Percentiles rank a stretch among this genome's conserved stretches.
These are phyloP conservation scores for Saccharum officinarum DNA, from an alignment of 176 grass and related monocot species.

Conservation along the genomic window DNA sequence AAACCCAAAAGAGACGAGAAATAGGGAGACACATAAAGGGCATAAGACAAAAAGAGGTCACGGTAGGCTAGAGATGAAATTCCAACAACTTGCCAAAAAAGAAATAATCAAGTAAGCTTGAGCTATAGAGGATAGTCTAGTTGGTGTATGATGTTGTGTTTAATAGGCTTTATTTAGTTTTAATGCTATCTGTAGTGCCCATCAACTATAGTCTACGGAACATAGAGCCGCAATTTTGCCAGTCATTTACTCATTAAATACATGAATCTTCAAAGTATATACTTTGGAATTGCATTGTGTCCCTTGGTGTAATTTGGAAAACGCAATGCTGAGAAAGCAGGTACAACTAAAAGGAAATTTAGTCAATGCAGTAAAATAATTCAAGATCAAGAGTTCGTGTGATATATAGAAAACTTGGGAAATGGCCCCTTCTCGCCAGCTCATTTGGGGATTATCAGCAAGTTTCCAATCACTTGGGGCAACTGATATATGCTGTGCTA, in stretches of 20 bases:
- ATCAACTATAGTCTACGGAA: conserved; percentile 15
- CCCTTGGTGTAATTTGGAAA: conserved; percentile 12
- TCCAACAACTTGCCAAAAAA: conserved; percentile 28
- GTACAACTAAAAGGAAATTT: background rate
- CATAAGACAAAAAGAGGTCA: no score
- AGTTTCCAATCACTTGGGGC: background rate
- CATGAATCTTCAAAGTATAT: conserved; percentile 5
- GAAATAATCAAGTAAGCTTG: conserved; percentile 43
- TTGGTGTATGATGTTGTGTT: conserved; percentile 24
- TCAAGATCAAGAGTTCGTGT: background rate
- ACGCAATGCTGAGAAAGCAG: background rate
- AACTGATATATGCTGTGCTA: background rate
- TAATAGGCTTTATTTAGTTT: conserved; percentile 12
- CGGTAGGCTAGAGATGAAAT: no score
- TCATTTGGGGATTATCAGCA: conserved; percentile 7
- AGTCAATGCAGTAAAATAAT: background rate
- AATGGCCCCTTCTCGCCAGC: background rate
- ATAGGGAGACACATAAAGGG: no score
- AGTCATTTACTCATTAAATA: conserved; percentile 23
- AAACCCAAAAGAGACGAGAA: no score
- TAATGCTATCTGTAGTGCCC: conserved; percentile 4
- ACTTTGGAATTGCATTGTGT: conserved; percentile 3
- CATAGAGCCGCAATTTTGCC: conserved; percentile 35
- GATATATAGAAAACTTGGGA: background rate
- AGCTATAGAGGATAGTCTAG: conserved; percentile 14